Conservation (phyloP, 2,329 filamentous ascomycete species). For the Epichloe coenophiala region DNA sequence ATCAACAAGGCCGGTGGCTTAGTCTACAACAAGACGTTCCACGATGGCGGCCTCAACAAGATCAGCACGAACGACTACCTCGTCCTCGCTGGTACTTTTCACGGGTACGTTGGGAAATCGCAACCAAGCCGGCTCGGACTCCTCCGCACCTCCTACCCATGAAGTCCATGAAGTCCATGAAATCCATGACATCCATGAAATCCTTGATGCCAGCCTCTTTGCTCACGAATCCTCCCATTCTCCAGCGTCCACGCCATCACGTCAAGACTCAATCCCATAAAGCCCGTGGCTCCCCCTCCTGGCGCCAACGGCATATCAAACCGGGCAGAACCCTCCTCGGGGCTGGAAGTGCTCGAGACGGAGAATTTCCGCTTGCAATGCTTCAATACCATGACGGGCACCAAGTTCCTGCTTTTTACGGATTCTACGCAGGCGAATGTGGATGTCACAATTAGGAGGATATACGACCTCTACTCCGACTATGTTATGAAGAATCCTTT, state of each 20-base stretch:
- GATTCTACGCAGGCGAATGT: slow-evolving; percentile 79
- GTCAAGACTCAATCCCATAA: slow-evolving; percentile 45
- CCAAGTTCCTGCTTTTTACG: slow-evolving; percentile 91
- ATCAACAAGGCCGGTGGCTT: slow-evolving; percentile 98
- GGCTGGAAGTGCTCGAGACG: slow-evolving; percentile 84
- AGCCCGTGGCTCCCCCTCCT: slow-evolving; percentile 21
- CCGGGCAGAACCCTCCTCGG: slow-evolving; percentile 54
- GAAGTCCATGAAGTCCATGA: too few species aligned
- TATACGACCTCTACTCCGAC: slow-evolving; percentile 92
- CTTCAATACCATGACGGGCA: slow-evolving; percentile 87
- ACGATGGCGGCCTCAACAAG: slow-evolving; percentile 70
- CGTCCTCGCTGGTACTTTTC: slow-evolving; percentile 91
- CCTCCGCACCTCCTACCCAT: too few species aligned
- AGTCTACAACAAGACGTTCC: slow-evolving; percentile 91
- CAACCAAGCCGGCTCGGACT: too few species aligned
- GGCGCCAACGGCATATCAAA: slow-evolving; percentile 25
- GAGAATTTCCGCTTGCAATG: slow-evolving; percentile 92
- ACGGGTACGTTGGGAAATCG: slow-evolving; percentile 47
- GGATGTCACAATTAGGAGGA: slow-evolving; percentile 66
- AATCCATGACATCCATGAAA: too few species aligned
- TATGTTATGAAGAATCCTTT: slow-evolving; percentile 99
- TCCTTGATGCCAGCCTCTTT: neutral
- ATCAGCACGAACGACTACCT: slow-evolving; percentile 93
- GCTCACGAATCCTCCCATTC: slow-evolving; percentile 5
- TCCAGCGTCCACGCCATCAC: slow-evolving; percentile 56